Evolutionary conservation across 106 monocot genomes (phyloP).

Genomic region (Apostasia shenzhenica): DNA sequence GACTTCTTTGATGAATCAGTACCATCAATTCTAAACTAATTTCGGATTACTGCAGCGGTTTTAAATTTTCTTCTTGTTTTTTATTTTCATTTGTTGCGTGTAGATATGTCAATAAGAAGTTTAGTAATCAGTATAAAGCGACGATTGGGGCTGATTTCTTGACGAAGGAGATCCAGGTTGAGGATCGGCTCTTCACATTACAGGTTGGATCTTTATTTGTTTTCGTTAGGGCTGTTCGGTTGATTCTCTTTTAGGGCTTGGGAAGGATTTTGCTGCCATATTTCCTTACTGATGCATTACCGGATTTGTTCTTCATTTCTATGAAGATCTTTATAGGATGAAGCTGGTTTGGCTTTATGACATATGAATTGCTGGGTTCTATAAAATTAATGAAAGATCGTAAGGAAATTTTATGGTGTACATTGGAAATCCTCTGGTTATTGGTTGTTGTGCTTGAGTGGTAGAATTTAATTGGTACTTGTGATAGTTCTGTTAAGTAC

Average conservation of each 20-base stretch:
- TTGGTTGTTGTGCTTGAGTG: too few species aligned
- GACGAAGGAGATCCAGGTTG: conserved; percentile 74
- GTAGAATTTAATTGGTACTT: too few species aligned
- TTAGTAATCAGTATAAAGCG: conserved; percentile 77
- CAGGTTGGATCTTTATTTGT: conserved; percentile 15
- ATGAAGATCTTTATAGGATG: too few species aligned
- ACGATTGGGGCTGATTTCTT: conserved; percentile 79
- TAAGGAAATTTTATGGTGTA: too few species aligned
- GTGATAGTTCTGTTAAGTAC: too few species aligned
- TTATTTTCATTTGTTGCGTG: neutral
- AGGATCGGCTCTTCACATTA: conserved; percentile 50
- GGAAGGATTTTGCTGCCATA: too few species aligned
- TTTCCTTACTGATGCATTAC: too few species aligned
- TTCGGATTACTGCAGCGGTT: neutral
- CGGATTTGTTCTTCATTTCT: too few species aligned
- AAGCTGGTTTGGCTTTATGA: too few species aligned
- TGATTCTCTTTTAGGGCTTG: neutral
- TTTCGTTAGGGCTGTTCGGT: neutral
- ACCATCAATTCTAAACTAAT: conserved; percentile 1
- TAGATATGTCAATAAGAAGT: conserved; percentile 43
- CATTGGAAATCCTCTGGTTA: too few species aligned
- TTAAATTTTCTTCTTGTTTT: conserved; percentile 4
- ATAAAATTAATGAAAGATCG: too few species aligned
- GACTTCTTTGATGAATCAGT: conserved; percentile 43
- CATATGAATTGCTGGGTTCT: too few species aligned